Evolutionary conservation across 2,329 filamentous ascomycete species (phyloP), one percentile per base, ranked within the genome.

Genomic region (Dryadomyces sulphureus): DNA sequence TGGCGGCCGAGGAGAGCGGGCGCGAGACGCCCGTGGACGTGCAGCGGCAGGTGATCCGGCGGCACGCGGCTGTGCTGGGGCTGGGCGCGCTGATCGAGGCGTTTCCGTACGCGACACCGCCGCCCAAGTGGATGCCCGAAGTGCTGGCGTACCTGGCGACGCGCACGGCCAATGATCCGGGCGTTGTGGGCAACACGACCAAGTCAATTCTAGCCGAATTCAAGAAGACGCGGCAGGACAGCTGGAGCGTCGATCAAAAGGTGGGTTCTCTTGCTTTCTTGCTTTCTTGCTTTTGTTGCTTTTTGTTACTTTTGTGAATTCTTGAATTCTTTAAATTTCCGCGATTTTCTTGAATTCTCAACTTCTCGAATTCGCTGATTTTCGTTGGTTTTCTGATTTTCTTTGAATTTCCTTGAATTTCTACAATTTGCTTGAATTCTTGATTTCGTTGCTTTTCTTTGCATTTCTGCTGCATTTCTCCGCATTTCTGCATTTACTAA

Each of bases 211-310:
- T 98, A 53, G 88, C 88, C 50, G 93, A 98, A 58, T 98, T 98
- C 72, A 98, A 98, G 70, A 98, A 98, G 76, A 98, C 92, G 40
- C 80, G 92, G 61, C 92, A 98, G 63, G 92, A 98, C 69, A 98
- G 90, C 54, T 98, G 92, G 92, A 82, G 82, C 57, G 90, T 94
- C 50, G 92, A 98, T 67, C 86, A 94, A 55, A 96, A 94, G 83
- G 92, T 94, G 67, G 63, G 77, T 64, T 47, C 30, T 38, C 20
- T 21, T 39, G 40, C 5, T 17, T 8, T 5, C 3, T 30, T 14
- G 7, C 8, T 39, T 14, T 34, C 2, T 9, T 6, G 12, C 7
- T 39, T 5, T 19, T n/a, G 5, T 45, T n/a, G 12, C 7, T 20
- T 38, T 17, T 19, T 9, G 20, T 38, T 16, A 25, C 34, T 20